phyloP scores from a whole-genome alignment of 2,329 filamentous ascomycete genomes.

The Colletotrichum sp. region DNA sequence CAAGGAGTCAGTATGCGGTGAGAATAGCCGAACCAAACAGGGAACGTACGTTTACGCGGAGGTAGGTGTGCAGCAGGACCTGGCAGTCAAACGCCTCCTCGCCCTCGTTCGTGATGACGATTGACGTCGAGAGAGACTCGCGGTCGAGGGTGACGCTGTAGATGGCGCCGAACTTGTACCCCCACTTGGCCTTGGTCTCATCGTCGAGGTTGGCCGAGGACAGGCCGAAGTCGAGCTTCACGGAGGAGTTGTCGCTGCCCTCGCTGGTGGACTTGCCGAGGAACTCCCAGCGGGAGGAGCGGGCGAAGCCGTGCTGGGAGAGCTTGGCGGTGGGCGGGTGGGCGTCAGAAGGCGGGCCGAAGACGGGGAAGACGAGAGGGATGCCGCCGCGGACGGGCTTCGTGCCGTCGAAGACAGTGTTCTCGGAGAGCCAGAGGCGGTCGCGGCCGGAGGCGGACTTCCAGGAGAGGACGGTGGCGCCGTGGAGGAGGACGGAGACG shows the following conservation, averaged over 20 bases:
- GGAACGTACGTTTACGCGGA: constrained; percentile 71
- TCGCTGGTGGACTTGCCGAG: constrained; percentile 76
- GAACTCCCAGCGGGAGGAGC: constrained; percentile 90
- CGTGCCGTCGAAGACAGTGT: constrained; percentile 80
- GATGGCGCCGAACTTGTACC: constrained; percentile 84
- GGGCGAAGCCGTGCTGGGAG: constrained; percentile 94
- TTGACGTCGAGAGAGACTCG: constrained; percentile 76
- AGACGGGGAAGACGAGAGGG: constrained; percentile 92
- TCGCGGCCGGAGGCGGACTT: constrained; percentile 80
- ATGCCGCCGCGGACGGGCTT: constrained; percentile 93
- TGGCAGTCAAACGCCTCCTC: constrained; percentile 87
- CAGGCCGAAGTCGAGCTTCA: constrained; percentile 96
- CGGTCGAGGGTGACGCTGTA: constrained; percentile 89
- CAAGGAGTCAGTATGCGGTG: neutral
- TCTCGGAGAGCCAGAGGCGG: constrained; percentile 85
- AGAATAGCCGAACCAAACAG: neutral
- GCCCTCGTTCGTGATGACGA: constrained; percentile 91
- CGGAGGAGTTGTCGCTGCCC: constrained; percentile 55
- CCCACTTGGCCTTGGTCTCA: constrained; percentile 76
- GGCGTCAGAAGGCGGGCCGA: constrained; percentile 75
- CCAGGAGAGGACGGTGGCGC: constrained; percentile 93
- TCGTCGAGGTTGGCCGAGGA: constrained; percentile 74
- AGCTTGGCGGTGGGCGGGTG: constrained; percentile 80
- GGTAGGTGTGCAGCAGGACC: constrained; percentile 89
- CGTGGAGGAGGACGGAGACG: constrained; percentile 85